Evolutionary conservation across 164 flowering plant genomes (phyloP).

Genomic region (Brasenia schreberi): DNA sequence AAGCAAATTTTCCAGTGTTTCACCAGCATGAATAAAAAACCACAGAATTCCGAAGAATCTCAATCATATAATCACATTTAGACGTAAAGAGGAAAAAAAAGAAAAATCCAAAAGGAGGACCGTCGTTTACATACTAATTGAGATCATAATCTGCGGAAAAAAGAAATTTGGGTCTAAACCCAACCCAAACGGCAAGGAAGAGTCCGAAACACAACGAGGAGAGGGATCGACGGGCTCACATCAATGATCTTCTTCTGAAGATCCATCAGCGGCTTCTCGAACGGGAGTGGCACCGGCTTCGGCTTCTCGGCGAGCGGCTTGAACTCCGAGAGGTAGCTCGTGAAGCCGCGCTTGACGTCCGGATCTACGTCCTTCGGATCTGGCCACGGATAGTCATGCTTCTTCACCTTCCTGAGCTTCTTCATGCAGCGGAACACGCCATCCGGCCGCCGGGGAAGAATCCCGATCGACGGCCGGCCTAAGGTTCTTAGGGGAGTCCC

Average conservation of each 20-base stretch:
- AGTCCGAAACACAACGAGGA: background rate
- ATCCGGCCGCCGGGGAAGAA: slow-evolving; percentile 2
- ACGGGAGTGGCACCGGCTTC: slow-evolving; percentile 21
- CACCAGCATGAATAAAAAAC: too few species aligned
- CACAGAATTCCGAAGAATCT: too few species aligned
- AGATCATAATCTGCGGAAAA: too few species aligned
- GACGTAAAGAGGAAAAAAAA: too few species aligned
- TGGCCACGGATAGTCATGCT: slow-evolving; percentile 19
- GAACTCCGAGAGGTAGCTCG: slow-evolving; percentile 18
- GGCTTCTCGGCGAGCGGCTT: slow-evolving; percentile 21
- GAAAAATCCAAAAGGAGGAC: too few species aligned
- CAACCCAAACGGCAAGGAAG: background rate
- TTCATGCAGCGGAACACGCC: slow-evolving; percentile 1
- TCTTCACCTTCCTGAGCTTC: slow-evolving; percentile 14
- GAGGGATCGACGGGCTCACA: slow-evolving; percentile 2
- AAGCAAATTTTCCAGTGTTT: too few species aligned
- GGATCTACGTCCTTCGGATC: slow-evolving; percentile 12
- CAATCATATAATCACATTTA: too few species aligned
- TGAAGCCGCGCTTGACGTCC: slow-evolving; percentile 9
- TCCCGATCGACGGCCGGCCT: background rate
- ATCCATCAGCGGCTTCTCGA: slow-evolving; percentile 25
- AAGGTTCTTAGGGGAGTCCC: slow-evolving; percentile 7
- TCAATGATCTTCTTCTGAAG: slow-evolving; percentile 20
- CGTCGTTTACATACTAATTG: too few species aligned
- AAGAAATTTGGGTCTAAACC: background rate